A percentile compares a stretch with the other conserved stretches of the same genome.
These are phyloP conservation scores for Coemansia sp. DNA, from an alignment of 192 early-diverging fungal species.

Conservation along the genomic window DNA sequence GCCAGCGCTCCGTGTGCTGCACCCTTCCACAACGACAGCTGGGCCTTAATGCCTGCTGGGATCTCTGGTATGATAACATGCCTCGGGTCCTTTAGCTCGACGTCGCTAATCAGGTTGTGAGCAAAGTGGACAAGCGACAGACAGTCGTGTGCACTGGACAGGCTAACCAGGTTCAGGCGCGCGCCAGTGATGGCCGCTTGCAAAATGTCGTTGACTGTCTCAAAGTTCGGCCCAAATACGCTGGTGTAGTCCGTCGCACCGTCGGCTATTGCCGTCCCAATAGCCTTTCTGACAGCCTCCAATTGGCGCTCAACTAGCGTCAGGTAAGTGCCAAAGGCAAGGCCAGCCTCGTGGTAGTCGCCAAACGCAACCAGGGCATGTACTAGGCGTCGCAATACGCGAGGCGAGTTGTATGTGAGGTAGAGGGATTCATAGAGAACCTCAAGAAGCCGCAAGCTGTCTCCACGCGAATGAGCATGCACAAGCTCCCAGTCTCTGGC, in stretches of 20 bases:
- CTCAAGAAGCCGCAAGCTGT: conserved; percentile 58
- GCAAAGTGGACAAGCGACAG: conserved; percentile 47
- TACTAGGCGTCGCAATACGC: conserved; percentile 62
- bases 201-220: conserved; percentile 26
- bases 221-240: conserved; percentile 3
- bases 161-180: conserved; percentile 40
- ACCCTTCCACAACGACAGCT: conserved; percentile 47
- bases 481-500: conserved; percentile 60
- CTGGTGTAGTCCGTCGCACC: neutral
- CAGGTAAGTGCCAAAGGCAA: conserved; percentile 64
- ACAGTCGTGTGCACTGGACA: conserved; percentile 31
- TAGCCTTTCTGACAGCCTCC: conserved; percentile 25
- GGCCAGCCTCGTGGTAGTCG: conserved; percentile 73
- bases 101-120: conserved; percentile 30
- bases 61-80: conserved; percentile 17
- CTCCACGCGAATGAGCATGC: conserved; percentile 49
- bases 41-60: conserved; percentile 15
- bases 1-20: conserved; percentile 30
- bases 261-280: conserved; percentile 10
- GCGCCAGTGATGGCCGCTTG: conserved; percentile 45
- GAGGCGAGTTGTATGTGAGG: conserved; percentile 70
- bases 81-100: conserved; percentile 28
- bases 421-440: conserved; percentile 61
- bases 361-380: conserved; percentile 58
- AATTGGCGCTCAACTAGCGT: conserved; percentile 54